These are phyloP conservation scores for Tricholoma bakamatsutake DNA, from an alignment of 768 basidiomycete species.

Conservation along the genomic window DNA sequence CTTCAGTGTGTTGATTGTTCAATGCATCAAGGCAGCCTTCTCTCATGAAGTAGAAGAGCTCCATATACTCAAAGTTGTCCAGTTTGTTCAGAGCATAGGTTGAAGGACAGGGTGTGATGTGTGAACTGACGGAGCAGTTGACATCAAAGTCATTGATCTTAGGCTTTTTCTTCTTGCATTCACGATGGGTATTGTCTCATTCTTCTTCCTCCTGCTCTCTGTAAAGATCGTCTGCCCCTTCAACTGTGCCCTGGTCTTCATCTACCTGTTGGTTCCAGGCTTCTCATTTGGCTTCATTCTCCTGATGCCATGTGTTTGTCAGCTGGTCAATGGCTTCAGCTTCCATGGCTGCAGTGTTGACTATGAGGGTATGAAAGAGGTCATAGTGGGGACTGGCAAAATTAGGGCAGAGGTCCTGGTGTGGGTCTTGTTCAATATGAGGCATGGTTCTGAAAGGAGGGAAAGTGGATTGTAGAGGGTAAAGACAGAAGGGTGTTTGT, in stretches of 20 bases:
- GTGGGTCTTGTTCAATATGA: neutral
- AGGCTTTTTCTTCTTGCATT: too few species aligned
- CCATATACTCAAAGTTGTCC: too few species aligned
- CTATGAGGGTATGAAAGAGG: neutral
- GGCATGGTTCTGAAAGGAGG: neutral
- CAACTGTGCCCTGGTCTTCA: neutral
- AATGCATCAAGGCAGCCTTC: constrained; percentile 5
- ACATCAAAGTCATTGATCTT: neutral
- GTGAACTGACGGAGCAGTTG: neutral
- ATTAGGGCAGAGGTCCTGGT: neutral
- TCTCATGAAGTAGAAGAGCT: constrained; percentile 7
- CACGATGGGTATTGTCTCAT: neutral
- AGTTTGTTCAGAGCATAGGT: too few species aligned
- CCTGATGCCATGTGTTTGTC: too few species aligned
- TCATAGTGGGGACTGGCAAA: neutral
- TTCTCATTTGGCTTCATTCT: neutral
- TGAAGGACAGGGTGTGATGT: constrained; percentile 3
- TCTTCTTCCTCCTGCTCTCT: neutral
- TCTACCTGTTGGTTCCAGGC: neutral
- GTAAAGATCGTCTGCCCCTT: neutral
- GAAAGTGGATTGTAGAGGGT: neutral
- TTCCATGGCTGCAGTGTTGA: neutral
- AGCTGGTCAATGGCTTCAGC: too few species aligned
- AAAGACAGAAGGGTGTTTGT: too few species aligned
- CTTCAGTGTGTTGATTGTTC: neutral